Percentiles rank a stretch among this genome's conserved stretches.
Conservation (phyloP, 2,329 filamentous ascomycete species). For the Trichoderma brevicompactum region DNA sequence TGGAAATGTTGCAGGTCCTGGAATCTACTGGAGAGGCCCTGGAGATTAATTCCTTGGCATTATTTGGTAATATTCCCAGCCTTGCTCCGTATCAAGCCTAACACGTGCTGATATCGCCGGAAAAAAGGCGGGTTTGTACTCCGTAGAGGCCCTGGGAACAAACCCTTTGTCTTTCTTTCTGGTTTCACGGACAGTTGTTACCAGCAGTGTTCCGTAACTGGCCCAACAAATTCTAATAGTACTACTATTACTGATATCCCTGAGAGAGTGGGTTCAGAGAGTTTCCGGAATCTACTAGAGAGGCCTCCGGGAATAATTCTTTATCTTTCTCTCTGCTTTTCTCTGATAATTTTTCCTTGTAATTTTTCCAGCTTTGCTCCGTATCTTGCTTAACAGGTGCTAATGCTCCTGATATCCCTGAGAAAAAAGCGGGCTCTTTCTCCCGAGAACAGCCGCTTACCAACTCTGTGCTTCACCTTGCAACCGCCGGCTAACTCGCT, state of each 20-base stretch:
- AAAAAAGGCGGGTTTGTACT: no score
- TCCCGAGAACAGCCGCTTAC: conserved; percentile 10
- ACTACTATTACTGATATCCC: no score
- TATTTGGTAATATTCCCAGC: no score
- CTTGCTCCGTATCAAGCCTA: no score
- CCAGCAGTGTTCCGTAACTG: no score
- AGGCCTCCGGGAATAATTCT: not conserved
- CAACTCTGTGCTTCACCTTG: not conserved
- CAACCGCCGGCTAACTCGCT: not conserved
- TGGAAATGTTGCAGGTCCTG: not conserved
- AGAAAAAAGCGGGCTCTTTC: not conserved
- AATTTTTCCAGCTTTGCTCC: not conserved
- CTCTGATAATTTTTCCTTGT: not conserved
- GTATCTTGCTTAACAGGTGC: not conserved
- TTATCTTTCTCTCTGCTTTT: not conserved
- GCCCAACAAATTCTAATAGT: no score
- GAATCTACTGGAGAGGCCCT: not conserved
- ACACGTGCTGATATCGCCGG: no score
- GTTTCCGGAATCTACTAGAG: not conserved
- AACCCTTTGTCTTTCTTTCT: no score
- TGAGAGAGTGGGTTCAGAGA: no score
- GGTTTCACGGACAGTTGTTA: no score
- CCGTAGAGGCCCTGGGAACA: no score
- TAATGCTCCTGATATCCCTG: not conserved
- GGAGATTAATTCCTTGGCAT: no score